Base-by-base conservation (phyloP, 192 early-diverging fungal genomes). In the Geranomyces michiganensis region DNA sequence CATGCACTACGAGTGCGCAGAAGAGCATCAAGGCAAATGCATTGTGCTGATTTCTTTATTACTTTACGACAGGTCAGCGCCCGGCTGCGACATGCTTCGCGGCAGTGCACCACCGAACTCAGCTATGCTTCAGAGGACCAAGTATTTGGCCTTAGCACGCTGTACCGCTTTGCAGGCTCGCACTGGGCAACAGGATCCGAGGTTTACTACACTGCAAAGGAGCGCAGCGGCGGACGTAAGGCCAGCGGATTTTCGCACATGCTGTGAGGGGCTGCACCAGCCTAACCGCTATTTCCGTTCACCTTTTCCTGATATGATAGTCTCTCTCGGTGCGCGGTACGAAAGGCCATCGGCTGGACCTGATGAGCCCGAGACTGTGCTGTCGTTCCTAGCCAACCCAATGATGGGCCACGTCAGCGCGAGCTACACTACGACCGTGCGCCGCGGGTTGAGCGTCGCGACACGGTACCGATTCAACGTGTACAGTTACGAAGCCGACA, bases 371-470 rank as follows among this genome's bases (percentile, higher is more conserved):
- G 78, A 80, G 3, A 71, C 87, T 30, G 88, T 79, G 26, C 68
- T 92, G 21, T 93, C 93, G 2, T 89, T 94, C 62, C 84, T 91
- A 12, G 68, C 91, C 36, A 98, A 94, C 64, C 96, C 95, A 15
- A 90, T 96, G 72, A 94, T 98, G 89, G 97, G 97, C 33, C 94
- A 96, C 70, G 75, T 94, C 71, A 89, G 92, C 44, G 79, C 91
- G 29, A 87, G 91, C 6, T 97, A 94, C 85, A 89, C 91, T 0
- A 88, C 92, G 21, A 89, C 91, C 65, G 84, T 97, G 24, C 83
- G 85, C 30, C 82, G 83, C 2, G 82, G 87, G 30, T 67, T 93
- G 41, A 87, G 84, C 32, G 81, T 94, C 58, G 86, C 94, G 36
- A 90, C 92, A 1, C 84, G 92, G 22, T 99, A 94, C 78, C 90